phyloP scores from a whole-genome alignment of 345 rosid species.

The Triadica sebifera region DNA sequence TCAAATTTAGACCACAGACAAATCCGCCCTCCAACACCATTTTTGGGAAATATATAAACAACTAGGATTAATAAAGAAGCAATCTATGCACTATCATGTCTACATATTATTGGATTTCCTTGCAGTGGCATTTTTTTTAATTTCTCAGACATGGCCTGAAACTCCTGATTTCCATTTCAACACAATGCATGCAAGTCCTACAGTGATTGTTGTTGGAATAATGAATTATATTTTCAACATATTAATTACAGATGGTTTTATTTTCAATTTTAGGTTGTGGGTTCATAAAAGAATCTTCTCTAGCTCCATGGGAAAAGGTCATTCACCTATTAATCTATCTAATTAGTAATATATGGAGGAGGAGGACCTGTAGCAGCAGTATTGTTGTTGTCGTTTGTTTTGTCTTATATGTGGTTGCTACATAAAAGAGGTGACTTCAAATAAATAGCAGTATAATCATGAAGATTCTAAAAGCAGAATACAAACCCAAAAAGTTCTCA shows the following conservation, averaged over 20 bases:
- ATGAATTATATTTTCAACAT: background rate
- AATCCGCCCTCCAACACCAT: background rate
- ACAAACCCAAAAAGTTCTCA: background rate
- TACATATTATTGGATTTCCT: no score
- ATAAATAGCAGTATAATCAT: background rate
- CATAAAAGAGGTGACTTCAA: background rate
- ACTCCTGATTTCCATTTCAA: conserved; percentile 1
- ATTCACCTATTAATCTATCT: background rate
- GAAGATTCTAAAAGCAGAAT: background rate
- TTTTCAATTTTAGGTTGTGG: background rate
- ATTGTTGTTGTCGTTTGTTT: no score
- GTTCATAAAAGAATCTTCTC: background rate
- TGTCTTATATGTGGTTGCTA: background rate
- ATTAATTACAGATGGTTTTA: background rate
- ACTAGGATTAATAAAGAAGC: background rate
- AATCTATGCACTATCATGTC: background rate
- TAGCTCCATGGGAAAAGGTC: background rate
- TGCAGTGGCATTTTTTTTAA: background rate
- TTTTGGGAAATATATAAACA: background rate
- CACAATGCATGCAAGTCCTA: background rate
- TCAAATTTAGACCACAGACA: background rate
- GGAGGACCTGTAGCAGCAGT: no score
- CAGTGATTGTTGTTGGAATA: background rate
- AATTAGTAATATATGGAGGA: background rate
- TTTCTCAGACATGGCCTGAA: background rate